These are phyloP conservation scores for Salvia miltiorrhiza DNA, from an alignment of 257 asterid species.

Conservation along the genomic window DNA sequence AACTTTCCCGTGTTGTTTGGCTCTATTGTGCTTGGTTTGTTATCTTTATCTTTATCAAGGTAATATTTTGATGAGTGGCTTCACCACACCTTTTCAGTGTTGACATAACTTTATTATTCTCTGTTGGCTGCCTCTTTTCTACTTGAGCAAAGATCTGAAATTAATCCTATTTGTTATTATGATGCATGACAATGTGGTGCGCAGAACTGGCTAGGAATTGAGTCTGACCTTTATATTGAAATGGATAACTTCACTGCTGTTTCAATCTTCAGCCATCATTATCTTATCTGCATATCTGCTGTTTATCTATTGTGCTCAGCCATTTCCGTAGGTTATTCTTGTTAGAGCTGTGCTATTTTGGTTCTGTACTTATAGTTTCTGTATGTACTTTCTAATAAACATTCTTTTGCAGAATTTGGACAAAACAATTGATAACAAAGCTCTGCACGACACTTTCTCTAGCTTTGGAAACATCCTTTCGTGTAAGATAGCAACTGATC, in stretches of 20 bases:
- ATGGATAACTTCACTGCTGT: background rate
- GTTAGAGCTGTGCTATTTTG: too few relatives aligned
- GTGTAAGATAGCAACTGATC: slow-evolving; percentile 64
- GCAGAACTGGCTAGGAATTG: background rate
- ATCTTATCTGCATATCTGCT: background rate
- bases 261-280: background rate
- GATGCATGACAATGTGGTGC: background rate
- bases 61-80: background rate
- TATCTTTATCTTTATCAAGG: background rate
- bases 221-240: background rate
- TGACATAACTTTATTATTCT: background rate
- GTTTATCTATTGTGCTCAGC: background rate
- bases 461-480: slow-evolving; percentile 65
- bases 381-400: background rate
- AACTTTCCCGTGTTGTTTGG: background rate
- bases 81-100: background rate
- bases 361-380: background rate
- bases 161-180: background rate
- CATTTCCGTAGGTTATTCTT: background rate
- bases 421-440: slow-evolving; percentile 56
- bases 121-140: background rate
- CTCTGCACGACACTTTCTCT: slow-evolving; percentile 58
- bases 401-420: slow-evolving; percentile 45
- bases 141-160: background rate
- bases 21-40: background rate